Conservation (phyloP, 2,329 filamentous ascomycete genomes). For the Monosporascus sp. region DNA sequence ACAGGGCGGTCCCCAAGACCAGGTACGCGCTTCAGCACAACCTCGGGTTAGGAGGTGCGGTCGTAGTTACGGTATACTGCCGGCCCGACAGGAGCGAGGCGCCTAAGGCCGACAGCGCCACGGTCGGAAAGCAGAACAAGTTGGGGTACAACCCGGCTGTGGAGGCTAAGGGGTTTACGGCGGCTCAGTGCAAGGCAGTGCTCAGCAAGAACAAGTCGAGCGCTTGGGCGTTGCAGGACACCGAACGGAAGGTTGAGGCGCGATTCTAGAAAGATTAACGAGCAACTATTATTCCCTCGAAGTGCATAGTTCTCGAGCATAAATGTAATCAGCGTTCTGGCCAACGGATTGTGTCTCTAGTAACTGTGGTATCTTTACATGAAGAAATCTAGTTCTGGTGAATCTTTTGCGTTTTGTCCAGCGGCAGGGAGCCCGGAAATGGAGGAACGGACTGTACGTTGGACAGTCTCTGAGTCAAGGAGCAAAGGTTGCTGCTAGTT, state of each 20-base stretch:
- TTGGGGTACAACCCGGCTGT: conserved; percentile 91
- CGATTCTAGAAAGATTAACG: conserved; percentile 45
- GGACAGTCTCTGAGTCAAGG: too few species aligned
- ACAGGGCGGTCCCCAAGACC: conserved; percentile 66
- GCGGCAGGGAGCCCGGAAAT: too few species aligned
- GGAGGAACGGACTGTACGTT: too few species aligned
- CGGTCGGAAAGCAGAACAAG: conserved; percentile 60
- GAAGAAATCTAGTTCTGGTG: too few species aligned
- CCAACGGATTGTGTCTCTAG: too few species aligned
- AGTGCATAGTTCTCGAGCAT: too few species aligned
- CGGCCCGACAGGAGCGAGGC: conserved; percentile 70
- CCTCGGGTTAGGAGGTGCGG: conserved; percentile 83
- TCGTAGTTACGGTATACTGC: conserved; percentile 84
- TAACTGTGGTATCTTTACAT: too few species aligned
- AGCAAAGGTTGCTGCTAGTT: too few species aligned
- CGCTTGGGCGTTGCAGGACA: conserved; percentile 76
- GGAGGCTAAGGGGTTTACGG: conserved; percentile 82
- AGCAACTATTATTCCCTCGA: too few species aligned
- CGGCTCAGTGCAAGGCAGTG: conserved; percentile 64
- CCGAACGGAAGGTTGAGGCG: conserved; percentile 65
- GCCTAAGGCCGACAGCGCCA: conserved; percentile 52
- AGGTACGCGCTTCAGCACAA: conserved; percentile 83
- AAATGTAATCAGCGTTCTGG: too few species aligned
- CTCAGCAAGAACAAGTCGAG: conserved; percentile 61
- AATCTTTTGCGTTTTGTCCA: too few species aligned